Percentiles rank a stretch among this genome's conserved stretches.
These are phyloP conservation scores for Fusarium sp. DNA, from an alignment of 2,329 filamentous ascomycete species.

Conservation along the genomic window DNA sequence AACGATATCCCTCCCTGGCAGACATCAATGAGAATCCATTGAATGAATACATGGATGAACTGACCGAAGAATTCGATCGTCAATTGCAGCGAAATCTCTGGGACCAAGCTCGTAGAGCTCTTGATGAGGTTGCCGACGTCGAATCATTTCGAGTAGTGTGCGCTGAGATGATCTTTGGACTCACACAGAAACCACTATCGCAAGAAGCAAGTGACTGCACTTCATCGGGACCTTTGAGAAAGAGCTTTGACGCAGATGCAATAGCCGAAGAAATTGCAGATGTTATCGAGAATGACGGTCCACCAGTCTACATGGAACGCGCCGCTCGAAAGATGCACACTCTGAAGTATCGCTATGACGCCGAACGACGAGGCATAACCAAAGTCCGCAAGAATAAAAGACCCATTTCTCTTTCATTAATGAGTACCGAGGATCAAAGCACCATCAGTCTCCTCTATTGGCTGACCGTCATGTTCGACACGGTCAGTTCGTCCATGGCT, in stretches of 20 bases:
- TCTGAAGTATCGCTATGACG: slow-evolving; percentile 42
- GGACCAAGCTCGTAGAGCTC: slow-evolving; percentile 52
- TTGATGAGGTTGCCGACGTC: slow-evolving; percentile 52
- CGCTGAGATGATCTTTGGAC: slow-evolving; percentile 56
- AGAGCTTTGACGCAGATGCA: not conserved
- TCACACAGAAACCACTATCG: slow-evolving; percentile 50
- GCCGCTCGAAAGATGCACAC: slow-evolving; percentile 44
- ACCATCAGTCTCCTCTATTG: slow-evolving; percentile 68
- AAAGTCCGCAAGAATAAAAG: slow-evolving; percentile 8
- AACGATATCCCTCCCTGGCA: slow-evolving; percentile 10
- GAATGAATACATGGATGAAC: slow-evolving; percentile 2
- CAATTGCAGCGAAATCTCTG: slow-evolving; percentile 53
- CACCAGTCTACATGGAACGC: slow-evolving; percentile 40
- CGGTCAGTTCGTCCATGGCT: slow-evolving; percentile 65
- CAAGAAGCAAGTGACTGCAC: not conserved
- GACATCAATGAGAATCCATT: not conserved
- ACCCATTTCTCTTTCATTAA: not conserved
- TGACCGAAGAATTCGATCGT: slow-evolving; percentile 53
- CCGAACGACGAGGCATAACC: slow-evolving; percentile 28
- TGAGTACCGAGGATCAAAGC: slow-evolving; percentile 46
- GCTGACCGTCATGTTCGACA: slow-evolving; percentile 71
- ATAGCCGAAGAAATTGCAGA: slow-evolving; percentile 20
- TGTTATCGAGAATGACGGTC: slow-evolving; percentile 41
- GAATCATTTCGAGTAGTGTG: slow-evolving; percentile 55
- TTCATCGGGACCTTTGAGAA: not conserved